Conservation (phyloP, 371 early-diverging fungal genomes). For the Mucor sp. region DNA sequence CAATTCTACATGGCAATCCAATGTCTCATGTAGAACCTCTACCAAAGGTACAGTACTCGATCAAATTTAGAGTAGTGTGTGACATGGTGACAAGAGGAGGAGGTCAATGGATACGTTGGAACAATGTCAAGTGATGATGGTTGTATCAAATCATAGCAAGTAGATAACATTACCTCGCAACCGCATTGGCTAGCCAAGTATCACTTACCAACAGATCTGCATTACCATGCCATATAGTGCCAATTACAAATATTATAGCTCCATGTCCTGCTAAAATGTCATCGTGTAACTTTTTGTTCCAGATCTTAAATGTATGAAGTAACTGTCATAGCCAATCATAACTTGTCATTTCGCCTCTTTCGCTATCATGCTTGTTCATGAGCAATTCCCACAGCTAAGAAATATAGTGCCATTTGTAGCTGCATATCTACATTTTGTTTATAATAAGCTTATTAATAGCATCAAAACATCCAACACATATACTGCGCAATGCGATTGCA, state of each 20-base stretch:
- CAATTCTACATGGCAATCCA: background rate
- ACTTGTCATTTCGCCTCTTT: background rate
- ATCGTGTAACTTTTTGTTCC: background rate
- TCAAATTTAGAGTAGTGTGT: background rate
- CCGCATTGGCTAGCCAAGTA: background rate
- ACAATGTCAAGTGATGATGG: background rate
- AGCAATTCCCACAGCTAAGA: conserved; percentile 5
- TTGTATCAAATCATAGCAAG: background rate
- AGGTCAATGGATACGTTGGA: background rate
- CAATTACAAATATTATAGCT: background rate
- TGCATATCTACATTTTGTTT: background rate
- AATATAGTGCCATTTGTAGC: background rate
- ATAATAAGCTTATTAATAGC: background rate
- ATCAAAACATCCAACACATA: background rate
- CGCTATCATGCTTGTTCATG: conserved; percentile 1
- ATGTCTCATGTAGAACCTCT: background rate
- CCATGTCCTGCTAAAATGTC: background rate
- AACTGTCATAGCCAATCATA: conserved; percentile 18
- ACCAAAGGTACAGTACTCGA: background rate
- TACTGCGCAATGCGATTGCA: background rate
- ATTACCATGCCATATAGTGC: background rate
- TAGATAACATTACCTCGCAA: background rate
- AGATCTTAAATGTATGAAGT: conserved; percentile 1
- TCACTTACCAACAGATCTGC: background rate
- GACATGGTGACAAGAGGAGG: background rate